A percentile compares a stretch with the other conserved stretches of the same genome.
phyloP scores from a whole-genome alignment of 805 yeast species.

The Danielia oregonensis region DNA sequence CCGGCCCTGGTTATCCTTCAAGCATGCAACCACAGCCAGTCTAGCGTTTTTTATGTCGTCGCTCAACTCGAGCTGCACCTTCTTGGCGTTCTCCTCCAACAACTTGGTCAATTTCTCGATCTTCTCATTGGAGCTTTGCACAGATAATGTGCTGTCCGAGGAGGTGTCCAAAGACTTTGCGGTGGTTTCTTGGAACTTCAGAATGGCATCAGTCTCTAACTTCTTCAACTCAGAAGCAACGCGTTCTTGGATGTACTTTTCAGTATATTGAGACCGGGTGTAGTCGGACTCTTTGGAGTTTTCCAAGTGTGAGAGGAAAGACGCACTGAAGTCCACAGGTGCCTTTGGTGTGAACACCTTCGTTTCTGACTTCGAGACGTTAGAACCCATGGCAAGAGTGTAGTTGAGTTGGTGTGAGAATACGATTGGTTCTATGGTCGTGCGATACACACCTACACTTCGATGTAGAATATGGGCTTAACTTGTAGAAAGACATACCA shows the following conservation, averaged over 20 bases:
- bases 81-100: slow-evolving; percentile 32
- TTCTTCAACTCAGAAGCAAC: slow-evolving; percentile 54
- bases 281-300: slow-evolving; percentile 63
- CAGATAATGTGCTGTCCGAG: slow-evolving; percentile 30
- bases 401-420: slow-evolving; percentile 3
- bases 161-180: slow-evolving; percentile 37
- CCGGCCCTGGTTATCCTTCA: slow-evolving; percentile 57
- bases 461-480: too few relatives aligned
- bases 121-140: slow-evolving; percentile 38
- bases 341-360: slow-evolving; percentile 65
- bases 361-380: slow-evolving; percentile 59
- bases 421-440: slow-evolving; percentile 5
- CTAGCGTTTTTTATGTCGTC: slow-evolving; percentile 46
- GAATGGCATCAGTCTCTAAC: slow-evolving; percentile 50
- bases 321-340: slow-evolving; percentile 64
- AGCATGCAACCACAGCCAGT: slow-evolving; percentile 51
- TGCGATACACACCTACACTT: slow-evolving; percentile 3
- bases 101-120: slow-evolving; percentile 30
- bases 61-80: slow-evolving; percentile 27
- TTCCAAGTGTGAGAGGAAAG: slow-evolving; percentile 61
- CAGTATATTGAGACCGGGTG: slow-evolving; percentile 66
- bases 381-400: slow-evolving; percentile 47
- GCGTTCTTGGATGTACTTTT: slow-evolving; percentile 61
- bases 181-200: slow-evolving; percentile 49
- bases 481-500: too few relatives aligned